Base-by-base conservation (phyloP, 1,284 basidiomycete species). In the Dichomitus squalens region DNA sequence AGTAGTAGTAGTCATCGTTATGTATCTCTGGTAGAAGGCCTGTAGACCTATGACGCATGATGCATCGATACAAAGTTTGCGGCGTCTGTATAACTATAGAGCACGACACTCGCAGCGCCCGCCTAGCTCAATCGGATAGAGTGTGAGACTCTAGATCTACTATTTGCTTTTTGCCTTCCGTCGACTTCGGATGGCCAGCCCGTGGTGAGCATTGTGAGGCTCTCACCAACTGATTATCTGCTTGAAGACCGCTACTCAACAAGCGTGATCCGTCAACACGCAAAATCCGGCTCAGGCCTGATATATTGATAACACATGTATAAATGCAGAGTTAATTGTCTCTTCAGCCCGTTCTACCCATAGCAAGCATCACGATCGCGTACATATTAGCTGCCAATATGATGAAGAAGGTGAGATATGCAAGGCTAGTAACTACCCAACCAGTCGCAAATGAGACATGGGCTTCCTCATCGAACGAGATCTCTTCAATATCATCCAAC, bases 111-210 rank as follows among this genome's bases (percentile, higher is more conserved):
- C 2, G n/a, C 9, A 51, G 29, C 47, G 86, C 86, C 86, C 80
- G 85, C 86, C 85, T 87, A 87, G 87, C 87, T 89, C 87, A 89
- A 88, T 89, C 85, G 87, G 87, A 85, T 87, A 89, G 87, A 89
- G 87, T 87, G 86, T 88, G 86, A 88, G 87, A 88, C 87, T 88
- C n/a, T n/a, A n/a, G n/a, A n/a, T n/a, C n/a, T n/a, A n/a, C n/a
- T n/a, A n/a, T n/a, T n/a, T n/a, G n/a, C n/a, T n/a, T n/a, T n/a
- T n/a, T n/a, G n/a, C n/a, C n/a, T 7, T n/a, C 14, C 40, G 8
- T 18, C 41, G 29, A 27, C 27, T 29, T 27, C 8, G 41, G 21
- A n/a, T 39, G 38, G 9, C 16, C 38, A 20, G 6, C 7, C n/a
- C 25, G 11, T n/a, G 12, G 7, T 29, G 8, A 16, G 16, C 41